Evolutionary conservation across 129 eudicot genomes (phyloP).

Genomic region (Scalesia atractyloides): DNA sequence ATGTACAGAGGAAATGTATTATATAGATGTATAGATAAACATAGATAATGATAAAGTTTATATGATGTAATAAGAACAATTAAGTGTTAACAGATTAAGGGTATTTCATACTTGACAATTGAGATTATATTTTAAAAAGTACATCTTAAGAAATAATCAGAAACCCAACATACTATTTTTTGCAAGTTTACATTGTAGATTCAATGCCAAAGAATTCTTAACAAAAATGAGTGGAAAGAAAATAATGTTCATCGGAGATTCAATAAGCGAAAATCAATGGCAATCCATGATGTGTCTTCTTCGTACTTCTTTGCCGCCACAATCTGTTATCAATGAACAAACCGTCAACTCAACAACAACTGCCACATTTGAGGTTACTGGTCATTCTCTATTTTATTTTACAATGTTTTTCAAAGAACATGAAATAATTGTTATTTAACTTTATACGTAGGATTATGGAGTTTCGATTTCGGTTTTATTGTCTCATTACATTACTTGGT

Average conservation of each 20-base stretch:
- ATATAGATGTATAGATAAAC: too few species aligned
- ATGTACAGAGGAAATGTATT: too few species aligned
- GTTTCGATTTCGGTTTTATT: conserved; percentile 47
- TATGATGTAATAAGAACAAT: too few species aligned
- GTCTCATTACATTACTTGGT: conserved; percentile 57
- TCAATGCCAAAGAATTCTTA: conserved; percentile 50
- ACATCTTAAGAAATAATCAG: too few species aligned
- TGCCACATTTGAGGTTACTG: conserved; percentile 36
- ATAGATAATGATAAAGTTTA: too few species aligned
- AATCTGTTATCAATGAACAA: conserved; percentile 10
- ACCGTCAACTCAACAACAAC: conserved; percentile 24
- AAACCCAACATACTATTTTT: neutral
- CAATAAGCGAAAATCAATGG: conserved; percentile 56
- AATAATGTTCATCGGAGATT: conserved; percentile 66
- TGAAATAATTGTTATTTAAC: neutral
- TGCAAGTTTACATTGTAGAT: conserved; percentile 28
- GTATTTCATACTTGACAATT: too few species aligned
- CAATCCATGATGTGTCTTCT: conserved; percentile 62
- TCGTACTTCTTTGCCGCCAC: conserved; percentile 42
- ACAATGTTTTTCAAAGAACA: neutral
- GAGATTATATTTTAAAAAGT: too few species aligned
- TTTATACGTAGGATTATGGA: conserved; percentile 71
- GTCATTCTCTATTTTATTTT: neutral
- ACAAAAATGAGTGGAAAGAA: conserved; percentile 47
- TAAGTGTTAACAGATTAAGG: too few species aligned